Evolutionary conservation across 139 green algal species (phyloP), one percentile per base, ranked within the genome.

Genomic region (Ostreobium quekettii): DNA sequence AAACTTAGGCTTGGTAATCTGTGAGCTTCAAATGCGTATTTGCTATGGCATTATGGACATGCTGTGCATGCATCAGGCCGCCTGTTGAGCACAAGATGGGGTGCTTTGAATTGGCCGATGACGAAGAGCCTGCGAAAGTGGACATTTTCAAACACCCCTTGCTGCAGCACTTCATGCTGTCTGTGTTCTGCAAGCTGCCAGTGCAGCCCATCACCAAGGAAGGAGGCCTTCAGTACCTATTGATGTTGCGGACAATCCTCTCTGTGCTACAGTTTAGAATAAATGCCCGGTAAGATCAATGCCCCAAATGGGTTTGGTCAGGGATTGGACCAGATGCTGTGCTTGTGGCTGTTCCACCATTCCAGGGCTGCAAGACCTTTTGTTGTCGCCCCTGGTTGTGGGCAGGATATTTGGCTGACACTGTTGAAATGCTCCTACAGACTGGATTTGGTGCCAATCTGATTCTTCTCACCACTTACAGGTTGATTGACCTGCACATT

Each of bases 111-210:
- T n/a, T n/a, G n/a, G n/a, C n/a, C n/a, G n/a, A n/a, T n/a, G 63
- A 36, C 46, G 67, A 80, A 49, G 15, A 60, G 38, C 66, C 78
- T 2, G 71, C 83, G 11, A 38, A 66, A 8, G 79, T 95, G 4
- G 78, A 60, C 26, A 81, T 99, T 38, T 99, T 98, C 83, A 78
- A 86, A 28, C 94, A 99, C 82, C 83, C 87, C 70, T 87, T 98
- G 67, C 83, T 98, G 74, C 86, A 96, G 77, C 81, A 96, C 57
- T 97, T 96, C 77, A 89, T 86, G 75, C 81, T 98, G 47, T 89
- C 79, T 36, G 67, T 99, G 35, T 98, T 99, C 84, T 93, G 88
- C 84, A 98, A 99, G 85, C 77, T 95, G 46, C 93, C 93, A 36
- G 85, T 97, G 35, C 67, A 73, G 58, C 76, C 82, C 31, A 80